Evolutionary conservation across 2,329 filamentous ascomycete genomes (phyloP).

Genomic region (Pseudogymnoascus sp.): DNA sequence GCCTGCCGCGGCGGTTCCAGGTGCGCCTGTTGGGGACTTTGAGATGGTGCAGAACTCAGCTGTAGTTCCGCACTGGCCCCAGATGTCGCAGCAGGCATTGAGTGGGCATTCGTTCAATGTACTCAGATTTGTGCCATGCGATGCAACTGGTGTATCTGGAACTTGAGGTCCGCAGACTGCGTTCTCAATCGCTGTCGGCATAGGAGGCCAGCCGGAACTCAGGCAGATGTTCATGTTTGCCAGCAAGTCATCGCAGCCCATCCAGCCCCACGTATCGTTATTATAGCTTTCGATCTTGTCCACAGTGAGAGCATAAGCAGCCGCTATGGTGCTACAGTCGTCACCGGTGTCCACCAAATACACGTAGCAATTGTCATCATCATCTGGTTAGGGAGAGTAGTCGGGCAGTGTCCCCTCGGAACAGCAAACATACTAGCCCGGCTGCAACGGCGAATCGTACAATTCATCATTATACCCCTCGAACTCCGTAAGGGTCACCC

Average conservation of each 20-base stretch:
- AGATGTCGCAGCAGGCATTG: conserved; percentile 29
- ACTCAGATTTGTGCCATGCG: neutral
- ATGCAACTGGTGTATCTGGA: neutral
- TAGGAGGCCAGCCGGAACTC: neutral
- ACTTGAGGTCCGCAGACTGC: neutral
- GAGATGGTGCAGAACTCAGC: conserved; percentile 29
- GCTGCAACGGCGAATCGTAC: neutral
- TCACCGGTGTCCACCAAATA: neutral
- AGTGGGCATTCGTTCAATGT: neutral
- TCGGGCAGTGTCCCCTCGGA: neutral
- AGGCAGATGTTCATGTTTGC: neutral
- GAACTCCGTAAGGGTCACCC: conserved; percentile 13
- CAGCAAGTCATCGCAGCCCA: neutral
- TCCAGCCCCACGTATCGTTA: neutral
- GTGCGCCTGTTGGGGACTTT: conserved; percentile 21
- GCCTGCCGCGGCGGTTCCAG: conserved; percentile 28
- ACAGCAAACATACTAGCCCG: conserved; percentile 13
- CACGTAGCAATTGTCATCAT: conserved; percentile 15
- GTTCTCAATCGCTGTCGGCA: neutral
- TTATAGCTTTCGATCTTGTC: neutral
- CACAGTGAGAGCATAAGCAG: neutral
- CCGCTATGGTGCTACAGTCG: neutral
- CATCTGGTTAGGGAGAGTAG: conserved; percentile 9
- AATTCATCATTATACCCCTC: neutral
- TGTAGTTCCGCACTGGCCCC: conserved; percentile 33